These are phyloP conservation scores for Pseudopediastrum boryanum DNA, from an alignment of 139 green algal genomes.

Conservation along the genomic window DNA sequence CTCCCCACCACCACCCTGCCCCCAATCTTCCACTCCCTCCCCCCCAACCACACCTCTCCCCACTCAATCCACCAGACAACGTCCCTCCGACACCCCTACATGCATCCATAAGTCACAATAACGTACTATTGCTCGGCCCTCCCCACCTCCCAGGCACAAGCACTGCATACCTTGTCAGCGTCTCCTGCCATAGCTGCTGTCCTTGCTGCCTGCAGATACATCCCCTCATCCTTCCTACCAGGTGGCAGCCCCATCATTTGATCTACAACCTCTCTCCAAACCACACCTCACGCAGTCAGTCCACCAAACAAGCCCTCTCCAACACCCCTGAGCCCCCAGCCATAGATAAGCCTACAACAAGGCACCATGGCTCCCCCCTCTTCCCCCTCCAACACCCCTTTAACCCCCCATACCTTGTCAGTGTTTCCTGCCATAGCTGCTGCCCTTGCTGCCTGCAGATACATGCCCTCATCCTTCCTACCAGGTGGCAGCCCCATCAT, in stretches of 20 bases:
- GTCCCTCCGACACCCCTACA: background rate
- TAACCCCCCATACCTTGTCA: conserved; percentile 39
- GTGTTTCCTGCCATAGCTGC: conserved; percentile 45
- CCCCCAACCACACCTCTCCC: too few relatives aligned
- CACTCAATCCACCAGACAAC: background rate
- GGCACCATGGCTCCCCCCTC: too few relatives aligned
- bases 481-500: too few relatives aligned
- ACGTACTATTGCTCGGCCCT: background rate
- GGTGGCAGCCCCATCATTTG: too few relatives aligned
- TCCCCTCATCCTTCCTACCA: conserved; percentile 29
- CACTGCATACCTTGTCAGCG: conserved; percentile 40
- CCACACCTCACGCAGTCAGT: background rate
- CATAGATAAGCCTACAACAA: background rate
- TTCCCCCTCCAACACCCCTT: background rate
- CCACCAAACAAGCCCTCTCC: background rate
- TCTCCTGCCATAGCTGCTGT: conserved; percentile 51
- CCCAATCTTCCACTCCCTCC: background rate
- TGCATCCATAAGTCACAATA: background rate
- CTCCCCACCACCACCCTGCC: background rate
- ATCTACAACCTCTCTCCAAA: background rate
- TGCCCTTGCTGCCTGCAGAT: conserved; percentile 34
- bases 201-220: conserved; percentile 21
- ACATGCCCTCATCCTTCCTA: conserved; percentile 28
- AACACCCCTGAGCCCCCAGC: background rate
- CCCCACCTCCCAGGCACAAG: background rate